Evolutionary conservation across 2,329 filamentous ascomycete species (phyloP), one percentile per base, ranked within the genome.

Genomic region (Talaromyces amestolkiae): DNA sequence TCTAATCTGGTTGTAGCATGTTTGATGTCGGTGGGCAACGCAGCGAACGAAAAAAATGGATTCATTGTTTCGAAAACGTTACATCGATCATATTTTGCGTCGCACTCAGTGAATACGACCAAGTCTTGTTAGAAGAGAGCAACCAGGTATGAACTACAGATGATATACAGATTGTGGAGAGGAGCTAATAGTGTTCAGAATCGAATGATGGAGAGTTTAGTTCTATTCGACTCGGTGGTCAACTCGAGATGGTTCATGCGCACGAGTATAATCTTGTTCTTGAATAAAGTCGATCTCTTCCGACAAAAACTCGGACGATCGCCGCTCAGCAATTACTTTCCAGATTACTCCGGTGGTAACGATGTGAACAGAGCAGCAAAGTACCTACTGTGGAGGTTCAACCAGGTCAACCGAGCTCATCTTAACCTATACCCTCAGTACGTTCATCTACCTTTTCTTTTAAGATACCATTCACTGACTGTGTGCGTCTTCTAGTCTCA

Each of bases 71-170:
- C 78, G 95, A 99, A 79, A 98, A 98, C 73, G 95, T 99, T 73
- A 99, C 95, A 51, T 98, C 95, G 3, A 99, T 99, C 78, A 99
- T 99, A 71, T 99, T 99, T 80, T 99, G 95, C 75, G 95, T 99
- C 68, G 95, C 95, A 17, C 82, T 99, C 72, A 98, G 93, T 82
- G 95, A 99, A 80, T 99, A 99, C 77, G 95, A 99, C 75, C 95
- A 99, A 80, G 94, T 97, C 5, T 83, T 99, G 63, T 84, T 99
- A 47, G 95, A 99, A 80, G 95, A 98, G 80, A 96, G 92, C 80
- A 97, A 94, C 75, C 95, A 98, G 85, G 93, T 95, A 86, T 71
- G 85, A 22, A 27, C 17, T 17, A 75, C 33, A 19, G 24, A 31
- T 6, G 22, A 27, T 63, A 47, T 62, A n/a, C 10, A 11, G 24